Percentiles rank a stretch among this genome's conserved stretches.
Conservation (phyloP, 2,329 filamentous ascomycete genomes). For the Chaetomium strumarium region DNA sequence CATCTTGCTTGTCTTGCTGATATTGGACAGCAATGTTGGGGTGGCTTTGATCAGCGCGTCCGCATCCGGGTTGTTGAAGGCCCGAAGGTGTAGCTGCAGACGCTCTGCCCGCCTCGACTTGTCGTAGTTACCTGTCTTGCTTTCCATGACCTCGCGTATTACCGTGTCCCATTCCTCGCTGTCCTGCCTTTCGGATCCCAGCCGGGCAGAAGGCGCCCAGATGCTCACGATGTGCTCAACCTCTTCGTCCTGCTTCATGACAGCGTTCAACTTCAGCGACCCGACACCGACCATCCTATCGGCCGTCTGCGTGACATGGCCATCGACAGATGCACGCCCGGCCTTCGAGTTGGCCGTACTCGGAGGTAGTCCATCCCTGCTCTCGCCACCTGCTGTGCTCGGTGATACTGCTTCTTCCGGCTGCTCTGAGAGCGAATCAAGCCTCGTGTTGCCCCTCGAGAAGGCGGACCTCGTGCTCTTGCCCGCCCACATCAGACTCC, state of each 20-base stretch:
- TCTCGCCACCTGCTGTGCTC: conserved; percentile 31
- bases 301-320: conserved; percentile 36
- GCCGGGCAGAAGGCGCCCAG: conserved; percentile 60
- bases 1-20: conserved; percentile 78
- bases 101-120: conserved; percentile 68
- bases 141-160: conserved; percentile 67
- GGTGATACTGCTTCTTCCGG: conserved; percentile 36
- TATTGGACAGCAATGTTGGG: conserved; percentile 77
- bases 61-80: conserved; percentile 72
- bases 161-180: conserved; percentile 67
- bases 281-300: conserved; percentile 72
- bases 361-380: conserved; percentile 45
- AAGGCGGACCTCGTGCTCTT: conserved; percentile 51
- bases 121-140: conserved; percentile 66
- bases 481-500: conserved; percentile 65
- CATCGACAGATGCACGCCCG: conserved; percentile 34
- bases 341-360: conserved; percentile 50
- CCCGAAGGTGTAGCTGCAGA: conserved; percentile 70
- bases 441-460: conserved; percentile 46
- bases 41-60: conserved; percentile 78
- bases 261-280: conserved; percentile 65
- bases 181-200: conserved; percentile 51
- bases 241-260: conserved; percentile 67
- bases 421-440: conserved; percentile 53
- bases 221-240: conserved; percentile 70